These are phyloP conservation scores for Zygosaccharomyces rouxii DNA, from an alignment of 805 yeast species.

Conservation along the genomic window DNA sequence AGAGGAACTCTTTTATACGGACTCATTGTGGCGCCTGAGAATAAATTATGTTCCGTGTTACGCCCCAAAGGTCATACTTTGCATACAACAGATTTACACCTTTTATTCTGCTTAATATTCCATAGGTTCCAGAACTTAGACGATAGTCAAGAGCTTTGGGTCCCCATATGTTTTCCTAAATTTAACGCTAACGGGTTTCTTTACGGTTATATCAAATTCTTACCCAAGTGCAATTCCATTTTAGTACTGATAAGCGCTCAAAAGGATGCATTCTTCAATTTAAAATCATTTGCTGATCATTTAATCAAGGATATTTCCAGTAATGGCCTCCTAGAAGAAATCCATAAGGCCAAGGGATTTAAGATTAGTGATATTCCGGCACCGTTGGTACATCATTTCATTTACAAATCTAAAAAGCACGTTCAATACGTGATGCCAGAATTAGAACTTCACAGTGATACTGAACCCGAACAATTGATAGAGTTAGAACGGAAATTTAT, in stretches of 20 bases:
- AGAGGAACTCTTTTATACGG: constrained; percentile 69
- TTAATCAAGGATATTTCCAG: constrained; percentile 43
- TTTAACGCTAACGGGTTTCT: constrained; percentile 86
- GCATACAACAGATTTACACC: constrained; percentile 75
- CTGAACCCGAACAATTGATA: constrained; percentile 11
- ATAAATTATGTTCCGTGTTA: constrained; percentile 61
- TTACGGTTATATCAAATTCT: constrained; percentile 69
- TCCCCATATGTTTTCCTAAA: constrained; percentile 87
- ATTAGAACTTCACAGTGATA: constrained; percentile 18
- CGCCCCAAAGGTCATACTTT: constrained; percentile 75
- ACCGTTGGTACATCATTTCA: constrained; percentile 65
- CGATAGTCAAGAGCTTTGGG: constrained; percentile 75
- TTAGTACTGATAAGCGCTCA: constrained; percentile 49
- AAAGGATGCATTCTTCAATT: constrained; percentile 71
- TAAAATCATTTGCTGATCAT: constrained; percentile 56
- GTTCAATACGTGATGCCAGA: constrained; percentile 45
- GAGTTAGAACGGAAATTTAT: constrained; percentile 25
- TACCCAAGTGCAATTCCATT: constrained; percentile 39
- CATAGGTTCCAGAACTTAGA: constrained; percentile 35
- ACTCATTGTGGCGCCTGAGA: constrained; percentile 57
- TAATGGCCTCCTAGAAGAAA: constrained; percentile 37
- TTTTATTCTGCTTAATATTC: constrained; percentile 66
- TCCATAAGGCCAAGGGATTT: constrained; percentile 36
- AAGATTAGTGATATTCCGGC: constrained; percentile 52
- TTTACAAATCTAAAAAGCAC: constrained; percentile 64